Percentiles rank a stretch among this genome's conserved stretches.
phyloP scores from a whole-genome alignment of 257 asterid species.

The Nicotiana attenuata region DNA sequence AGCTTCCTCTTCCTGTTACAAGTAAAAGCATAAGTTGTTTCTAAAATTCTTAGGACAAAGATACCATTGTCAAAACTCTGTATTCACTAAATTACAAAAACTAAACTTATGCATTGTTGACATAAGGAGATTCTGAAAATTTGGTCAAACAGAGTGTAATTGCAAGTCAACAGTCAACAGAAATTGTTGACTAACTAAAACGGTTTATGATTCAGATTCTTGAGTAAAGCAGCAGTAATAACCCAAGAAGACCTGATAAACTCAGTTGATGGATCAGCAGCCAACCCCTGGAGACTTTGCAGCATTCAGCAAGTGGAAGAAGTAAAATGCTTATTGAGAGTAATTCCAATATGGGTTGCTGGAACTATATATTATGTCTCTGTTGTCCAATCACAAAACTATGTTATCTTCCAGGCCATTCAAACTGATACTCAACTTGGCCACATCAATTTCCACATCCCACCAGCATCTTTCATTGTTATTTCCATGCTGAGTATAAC shows the following conservation, averaged over 20 bases:
- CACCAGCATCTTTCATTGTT: constrained; percentile 28
- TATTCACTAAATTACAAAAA: no score
- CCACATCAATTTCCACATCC: constrained; percentile 18
- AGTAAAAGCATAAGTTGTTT: no score
- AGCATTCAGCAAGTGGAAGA: constrained; percentile 35
- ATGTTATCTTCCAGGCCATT: constrained; percentile 27
- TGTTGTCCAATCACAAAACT: constrained; percentile 14
- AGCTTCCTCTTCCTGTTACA: no score
- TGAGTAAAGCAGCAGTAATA: constrained; percentile 29
- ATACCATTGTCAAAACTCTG: no score
- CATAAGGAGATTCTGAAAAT: no score
- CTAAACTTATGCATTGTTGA: no score
- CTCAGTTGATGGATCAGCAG: constrained; percentile 24
- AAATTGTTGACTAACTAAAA: background rate
- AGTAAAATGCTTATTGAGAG: constrained; percentile 26
- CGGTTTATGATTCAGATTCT: constrained; percentile 7
- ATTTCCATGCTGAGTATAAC: constrained; percentile 26
- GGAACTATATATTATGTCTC: constrained; percentile 15
- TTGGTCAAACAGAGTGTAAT: background rate
- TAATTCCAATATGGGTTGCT: constrained; percentile 30
- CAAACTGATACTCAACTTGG: constrained; percentile 20
- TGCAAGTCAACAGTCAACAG: background rate
- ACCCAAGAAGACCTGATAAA: constrained; percentile 19
- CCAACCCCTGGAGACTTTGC: constrained; percentile 30
- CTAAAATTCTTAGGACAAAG: no score